Base-by-base conservation (phyloP, 257 asterid genomes). In the Solanum appendiculatum region DNA sequence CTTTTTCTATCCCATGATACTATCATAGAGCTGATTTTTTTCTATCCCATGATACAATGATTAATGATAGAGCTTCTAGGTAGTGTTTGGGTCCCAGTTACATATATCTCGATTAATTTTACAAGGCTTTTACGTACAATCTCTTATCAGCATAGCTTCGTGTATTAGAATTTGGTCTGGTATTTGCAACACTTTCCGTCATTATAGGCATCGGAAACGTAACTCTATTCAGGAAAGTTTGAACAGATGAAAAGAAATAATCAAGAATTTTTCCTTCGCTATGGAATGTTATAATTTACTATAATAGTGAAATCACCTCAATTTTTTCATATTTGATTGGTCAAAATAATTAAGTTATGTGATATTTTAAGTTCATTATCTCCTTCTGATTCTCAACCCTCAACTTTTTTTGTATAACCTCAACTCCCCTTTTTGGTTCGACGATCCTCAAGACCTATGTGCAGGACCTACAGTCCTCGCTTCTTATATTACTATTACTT, bases 71-170 rank as follows among this genome's bases (percentile, higher is more conserved):
- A 63, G 34, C 3, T 60, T 27, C 0, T 27, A 13, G 13, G 74
- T 66, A 14, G 10, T 68, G n/a, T 29, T 29, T 0, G n/a, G 21
- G 4, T 69, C n/a, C n/a, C 1, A 16, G 0, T 3, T 69, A 15
- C 6, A 31, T 0, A 2, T 9, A 16, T 69, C 3, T 69, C 1
- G 12, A 31, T 2, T 69, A 31, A 31, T 15, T 68, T 31, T 68
- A 31, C 15, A 7, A 1, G 69, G 0, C 0, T 2, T 0, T 1
- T 27, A 2, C 0, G 0, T 64, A 27, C 2, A 1, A 27, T 13
- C 9, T 63, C 8, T 64, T 0, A 64, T 25, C 7, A 0, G 3
- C 0, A 0, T 63, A n/a, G 0, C 2, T 64, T 0, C 25, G 0
- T 64, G 0, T 9, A 25, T 0, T 7, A 18, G 9, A 48, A 54